Conservation (phyloP, 2,329 filamentous ascomycete species). For the Sphaerostilbella broomeana region DNA sequence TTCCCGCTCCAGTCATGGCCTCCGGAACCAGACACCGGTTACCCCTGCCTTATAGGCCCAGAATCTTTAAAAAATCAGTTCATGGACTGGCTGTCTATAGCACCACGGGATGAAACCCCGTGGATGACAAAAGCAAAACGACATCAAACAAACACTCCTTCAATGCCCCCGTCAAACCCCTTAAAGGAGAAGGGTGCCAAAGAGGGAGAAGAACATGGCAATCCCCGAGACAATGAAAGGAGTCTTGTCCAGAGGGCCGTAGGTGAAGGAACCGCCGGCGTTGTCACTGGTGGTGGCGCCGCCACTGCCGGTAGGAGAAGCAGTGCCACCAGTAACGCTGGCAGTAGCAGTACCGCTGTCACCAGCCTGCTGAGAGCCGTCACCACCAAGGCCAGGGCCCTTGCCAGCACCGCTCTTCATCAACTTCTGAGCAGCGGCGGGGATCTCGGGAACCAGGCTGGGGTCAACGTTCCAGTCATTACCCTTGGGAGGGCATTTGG, state of each 20-base stretch:
- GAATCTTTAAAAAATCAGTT: too few species aligned
- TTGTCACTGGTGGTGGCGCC: conserved; percentile 21
- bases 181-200: conserved; percentile 37
- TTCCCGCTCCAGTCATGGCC: conserved; percentile 16
- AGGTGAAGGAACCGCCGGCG: conserved; percentile 24
- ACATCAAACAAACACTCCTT: conserved; percentile 2
- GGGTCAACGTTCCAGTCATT: conserved; percentile 45
- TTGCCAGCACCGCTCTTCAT: conserved; percentile 47
- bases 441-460: conserved; percentile 46
- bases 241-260: conserved; percentile 22
- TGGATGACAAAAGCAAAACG: conserved; percentile 4
- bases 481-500: conserved; percentile 44
- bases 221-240: conserved; percentile 32
- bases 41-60: conserved; percentile 6
- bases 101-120: conserved; percentile 12
- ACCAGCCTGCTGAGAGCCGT: conserved; percentile 47
- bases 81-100: conserved; percentile 1
- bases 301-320: conserved; percentile 22
- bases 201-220: conserved; percentile 31
- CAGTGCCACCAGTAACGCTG: conserved; percentile 29
- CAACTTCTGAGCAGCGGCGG: conserved; percentile 43
- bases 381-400: conserved; percentile 46
- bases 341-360: conserved; percentile 42
- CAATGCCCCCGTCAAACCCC: too few species aligned
- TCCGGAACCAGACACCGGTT: conserved; percentile 11